Percentiles rank a stretch among this genome's conserved stretches.
Conservation (phyloP, 495 filamentous ascomycete genomes). For the Evernia prunastri region DNA sequence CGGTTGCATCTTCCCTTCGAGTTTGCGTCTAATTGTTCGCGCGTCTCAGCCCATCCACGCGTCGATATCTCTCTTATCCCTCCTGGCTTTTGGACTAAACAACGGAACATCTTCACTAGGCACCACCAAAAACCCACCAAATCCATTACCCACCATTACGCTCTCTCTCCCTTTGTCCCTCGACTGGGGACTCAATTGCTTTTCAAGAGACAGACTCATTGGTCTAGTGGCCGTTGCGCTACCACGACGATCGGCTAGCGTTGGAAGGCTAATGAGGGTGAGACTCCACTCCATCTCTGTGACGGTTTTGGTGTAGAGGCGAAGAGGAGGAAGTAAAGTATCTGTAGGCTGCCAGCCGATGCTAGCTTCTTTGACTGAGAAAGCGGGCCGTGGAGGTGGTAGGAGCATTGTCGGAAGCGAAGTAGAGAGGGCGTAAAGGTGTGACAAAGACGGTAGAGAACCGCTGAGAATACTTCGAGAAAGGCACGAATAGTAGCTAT, state of each 20-base stretch:
- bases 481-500: constrained; percentile 82
- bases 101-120: constrained; percentile 49
- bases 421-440: constrained; percentile 80
- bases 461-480: constrained; percentile 69
- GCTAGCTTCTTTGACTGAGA: not conserved
- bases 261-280: constrained; percentile 49
- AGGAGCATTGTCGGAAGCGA: constrained; percentile 67
- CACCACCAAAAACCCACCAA: constrained; percentile 75
- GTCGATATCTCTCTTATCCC: constrained; percentile 14
- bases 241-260: constrained; percentile 29
- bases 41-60: constrained; percentile 27
- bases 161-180: constrained; percentile 54
- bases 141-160: constrained; percentile 67
- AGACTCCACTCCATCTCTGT: constrained; percentile 85
- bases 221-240: constrained; percentile 43
- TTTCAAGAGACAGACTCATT: constrained; percentile 47
- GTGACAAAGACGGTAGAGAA: constrained; percentile 60
- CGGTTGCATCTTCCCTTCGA: not conserved
- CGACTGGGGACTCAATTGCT: constrained; percentile 50
- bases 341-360: constrained; percentile 23
- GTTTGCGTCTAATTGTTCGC: not conserved
- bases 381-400: constrained; percentile 47
- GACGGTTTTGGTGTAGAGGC: constrained; percentile 80
- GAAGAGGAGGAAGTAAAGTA: constrained; percentile 52
- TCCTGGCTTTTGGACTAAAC: constrained; percentile 27